Evolutionary conservation across 2,329 filamentous ascomycete species (phyloP), one percentile per base, ranked within the genome.

Genomic region (Cercospora berteroae): DNA sequence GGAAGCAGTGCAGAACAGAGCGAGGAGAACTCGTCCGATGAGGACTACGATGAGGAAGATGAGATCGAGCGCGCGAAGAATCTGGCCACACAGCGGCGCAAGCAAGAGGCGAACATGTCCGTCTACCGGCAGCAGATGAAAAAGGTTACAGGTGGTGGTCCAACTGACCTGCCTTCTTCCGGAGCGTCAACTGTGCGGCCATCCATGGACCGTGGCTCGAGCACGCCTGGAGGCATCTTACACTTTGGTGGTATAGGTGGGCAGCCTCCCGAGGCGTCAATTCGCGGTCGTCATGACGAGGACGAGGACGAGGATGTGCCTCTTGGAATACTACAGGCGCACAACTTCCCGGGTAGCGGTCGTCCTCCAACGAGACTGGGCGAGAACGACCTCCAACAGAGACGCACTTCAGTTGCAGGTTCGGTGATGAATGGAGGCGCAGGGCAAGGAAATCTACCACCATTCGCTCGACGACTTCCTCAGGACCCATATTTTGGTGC

Each of bases 61-160:
- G 93, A 96, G 70, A 78, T 85, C 0, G 92, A 96, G 75, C 92
- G 91, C 75, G 87, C 88, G 29, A 90, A 85, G 76, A 86, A 91
- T 76, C 84, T 90, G 57, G 88, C 90, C 18, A 91, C 89, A 77
- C 92, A 95, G 77, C 85, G 93, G 70, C 87, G 89, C 74, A 95
- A 94, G 82, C 93, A 97, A 77, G 92, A 96, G 79, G 93, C 93
- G 12, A 92, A 95, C 77, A 89, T 97, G 83, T 86, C 92, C 1
- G 90, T 96, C 1, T 96, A 96, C 78, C 88, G 93, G 66, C 93
- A 97, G 78, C 91, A 95, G 79, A 97, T 96, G 93, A 96, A 94
- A 91, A 96, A 96, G 80, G 90, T 95, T 31, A 96, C 93, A 0
- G 93, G 93, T 58, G 92, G 94, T 73, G 81, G 88, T 23, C 78